Evolutionary conservation across 371 early-diverging fungal species (phyloP).

Genomic region (Cokeromyces recurvatus): DNA sequence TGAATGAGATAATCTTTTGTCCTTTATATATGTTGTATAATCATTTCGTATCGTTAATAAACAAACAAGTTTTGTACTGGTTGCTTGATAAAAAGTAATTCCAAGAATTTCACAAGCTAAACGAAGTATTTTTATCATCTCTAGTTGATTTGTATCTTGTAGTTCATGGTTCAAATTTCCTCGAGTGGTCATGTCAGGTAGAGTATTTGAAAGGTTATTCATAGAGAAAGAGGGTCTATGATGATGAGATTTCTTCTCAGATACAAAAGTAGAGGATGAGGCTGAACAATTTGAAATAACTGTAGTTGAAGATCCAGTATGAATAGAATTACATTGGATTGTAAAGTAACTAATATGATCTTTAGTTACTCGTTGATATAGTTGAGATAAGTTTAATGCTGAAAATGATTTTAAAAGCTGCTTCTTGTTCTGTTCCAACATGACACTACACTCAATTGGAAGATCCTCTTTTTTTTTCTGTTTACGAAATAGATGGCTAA

Average conservation of each 20-base stretch:
- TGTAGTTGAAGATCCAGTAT: constrained; percentile 14
- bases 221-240: constrained; percentile 15
- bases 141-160: constrained; percentile 1
- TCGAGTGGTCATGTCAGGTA: not conserved
- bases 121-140: constrained; percentile 25
- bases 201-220: constrained; percentile 10
- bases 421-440: too few relatives aligned
- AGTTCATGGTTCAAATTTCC: not conserved
- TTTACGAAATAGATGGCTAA: constrained; percentile 21
- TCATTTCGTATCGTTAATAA: constrained; percentile 37
- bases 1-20: constrained; percentile 11
- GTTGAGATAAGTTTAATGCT: constrained; percentile 28
- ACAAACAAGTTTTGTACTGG: constrained; percentile 27
- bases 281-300: constrained; percentile 28
- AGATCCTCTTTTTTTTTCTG: constrained; percentile 1
- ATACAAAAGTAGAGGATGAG: constrained; percentile 15
- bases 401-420: constrained; percentile 28
- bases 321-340: constrained; percentile 25
- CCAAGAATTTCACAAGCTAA: constrained; percentile 39
- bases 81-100: constrained; percentile 32
- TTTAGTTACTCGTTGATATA: constrained; percentile 35
- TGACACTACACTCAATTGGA: too few relatives aligned
- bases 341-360: constrained; percentile 40
- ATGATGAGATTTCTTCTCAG: constrained; percentile 4
- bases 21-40: not conserved